Evolutionary conservation across 768 basidiomycete genomes (phyloP).

Genomic region (Agaricus subrufescens): DNA sequence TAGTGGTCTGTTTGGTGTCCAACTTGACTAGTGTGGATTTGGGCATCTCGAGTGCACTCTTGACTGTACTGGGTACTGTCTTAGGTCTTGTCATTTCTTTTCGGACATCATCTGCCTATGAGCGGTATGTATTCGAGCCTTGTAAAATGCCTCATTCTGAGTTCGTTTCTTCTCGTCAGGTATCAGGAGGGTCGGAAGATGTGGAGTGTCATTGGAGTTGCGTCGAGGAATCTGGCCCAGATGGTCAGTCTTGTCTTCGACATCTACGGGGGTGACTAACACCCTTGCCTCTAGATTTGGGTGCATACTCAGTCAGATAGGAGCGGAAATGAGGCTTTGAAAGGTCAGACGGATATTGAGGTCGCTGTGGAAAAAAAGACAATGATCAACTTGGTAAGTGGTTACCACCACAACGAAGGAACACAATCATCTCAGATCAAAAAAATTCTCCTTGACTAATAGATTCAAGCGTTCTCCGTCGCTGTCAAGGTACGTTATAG

Average conservation of each 20-base stretch:
- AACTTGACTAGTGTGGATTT: constrained; percentile 42
- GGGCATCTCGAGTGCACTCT: constrained; percentile 34
- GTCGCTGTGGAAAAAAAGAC: constrained; percentile 68
- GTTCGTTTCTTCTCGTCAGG: constrained; percentile 22
- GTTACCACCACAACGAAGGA: background rate
- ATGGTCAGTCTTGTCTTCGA: constrained; percentile 35
- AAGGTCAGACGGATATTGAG: constrained; percentile 29
- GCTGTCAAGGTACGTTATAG: constrained; percentile 49
- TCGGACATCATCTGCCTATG: constrained; percentile 68
- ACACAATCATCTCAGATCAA: background rate
- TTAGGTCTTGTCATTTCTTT: constrained; percentile 71
- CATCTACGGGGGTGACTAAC: background rate
- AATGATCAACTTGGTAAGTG: constrained; percentile 60
- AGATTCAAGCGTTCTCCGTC: constrained; percentile 68
- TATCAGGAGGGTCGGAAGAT: constrained; percentile 69
- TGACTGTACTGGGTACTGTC: constrained; percentile 72
- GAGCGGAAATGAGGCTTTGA: constrained; percentile 23
- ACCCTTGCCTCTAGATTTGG: constrained; percentile 38
- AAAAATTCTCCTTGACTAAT: background rate
- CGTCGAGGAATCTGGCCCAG: constrained; percentile 54
- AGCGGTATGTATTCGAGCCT: constrained; percentile 15
- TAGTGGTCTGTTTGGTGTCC: constrained; percentile 58
- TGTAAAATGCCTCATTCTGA: background rate
- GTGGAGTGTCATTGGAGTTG: constrained; percentile 59
- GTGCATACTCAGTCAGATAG: constrained; percentile 48